Evolutionary conservation across 164 flowering plant species (phyloP).

Genomic region (Tinospora cordifolia): DNA sequence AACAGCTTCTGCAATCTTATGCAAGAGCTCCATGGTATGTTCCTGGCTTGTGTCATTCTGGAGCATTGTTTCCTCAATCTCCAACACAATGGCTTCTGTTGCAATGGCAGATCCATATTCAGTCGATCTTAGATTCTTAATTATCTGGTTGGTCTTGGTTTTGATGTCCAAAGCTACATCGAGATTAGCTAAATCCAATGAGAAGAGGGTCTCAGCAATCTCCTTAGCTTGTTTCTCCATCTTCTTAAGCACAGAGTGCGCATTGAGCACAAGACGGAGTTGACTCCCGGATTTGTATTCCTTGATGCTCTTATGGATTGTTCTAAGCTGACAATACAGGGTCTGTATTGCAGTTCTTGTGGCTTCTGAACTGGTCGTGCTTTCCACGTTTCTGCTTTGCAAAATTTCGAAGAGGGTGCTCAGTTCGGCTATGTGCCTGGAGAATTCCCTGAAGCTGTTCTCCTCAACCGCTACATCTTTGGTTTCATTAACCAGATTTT

Average conservation of each 20-base stretch:
- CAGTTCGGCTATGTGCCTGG: slow-evolving; percentile 13
- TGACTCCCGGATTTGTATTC: slow-evolving; percentile 18
- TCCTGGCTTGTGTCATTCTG: slow-evolving; percentile 8
- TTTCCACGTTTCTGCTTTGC: slow-evolving; percentile 8
- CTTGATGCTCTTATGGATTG: slow-evolving; percentile 8
- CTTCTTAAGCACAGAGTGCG: slow-evolving; percentile 10
- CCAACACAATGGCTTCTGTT: slow-evolving; percentile 14
- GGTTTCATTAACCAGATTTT: slow-evolving; percentile 3
- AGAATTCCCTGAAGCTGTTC: slow-evolving; percentile 18
- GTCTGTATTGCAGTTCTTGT: slow-evolving; percentile 11
- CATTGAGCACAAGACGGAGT: slow-evolving; percentile 13
- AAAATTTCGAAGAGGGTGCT: slow-evolving; percentile 12
- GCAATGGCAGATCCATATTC: slow-evolving; percentile 14
- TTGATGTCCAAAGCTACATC: slow-evolving; percentile 8
- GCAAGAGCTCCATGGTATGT: slow-evolving; percentile 9
- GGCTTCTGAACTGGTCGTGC: neutral
- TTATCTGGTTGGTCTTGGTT: slow-evolving; percentile 9
- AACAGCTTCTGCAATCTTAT: slow-evolving; percentile 20
- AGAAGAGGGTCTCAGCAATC: slow-evolving; percentile 17
- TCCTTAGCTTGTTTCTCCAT: slow-evolving; percentile 15
- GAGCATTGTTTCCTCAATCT: slow-evolving; percentile 13
- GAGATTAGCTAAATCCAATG: slow-evolving; percentile 10
- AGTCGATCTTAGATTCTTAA: slow-evolving; percentile 11
- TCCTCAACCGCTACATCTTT: slow-evolving; percentile 10
- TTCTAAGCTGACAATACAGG: slow-evolving; percentile 11